Base-by-base conservation (phyloP, 331 rosid genomes). In the Ulmus americana region DNA sequence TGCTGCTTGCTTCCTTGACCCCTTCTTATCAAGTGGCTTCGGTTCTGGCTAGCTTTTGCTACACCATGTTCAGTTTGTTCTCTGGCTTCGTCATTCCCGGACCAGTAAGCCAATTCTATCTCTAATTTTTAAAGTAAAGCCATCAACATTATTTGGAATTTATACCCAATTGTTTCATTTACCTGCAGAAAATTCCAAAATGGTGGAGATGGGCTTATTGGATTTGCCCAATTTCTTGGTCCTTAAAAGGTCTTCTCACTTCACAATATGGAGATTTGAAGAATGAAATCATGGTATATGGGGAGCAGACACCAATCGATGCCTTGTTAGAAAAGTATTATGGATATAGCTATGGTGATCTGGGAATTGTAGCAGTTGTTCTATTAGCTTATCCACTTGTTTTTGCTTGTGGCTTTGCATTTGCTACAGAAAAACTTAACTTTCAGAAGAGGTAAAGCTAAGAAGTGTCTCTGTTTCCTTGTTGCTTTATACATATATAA, bases 1-100 rank as follows among this genome's bases (percentile, higher is more conserved):
- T 83, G 84, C 62, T 86, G 81, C 6, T 77, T 57, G 82, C 76
- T 49, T 75, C 88, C 35, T 45, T 83, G 59, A 76, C 88, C 44
- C 86, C 88, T 1, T 59, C 53, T 39, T 65, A 46, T 48, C 79
- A 76, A 67, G 42, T 83, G 61, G 82, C 92, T 64, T 70, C 68
- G 35, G 78, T 86, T 56, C 55, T 64, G 14, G 71, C 80, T 66
- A 11, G 77, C 15, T 81, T 83, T 71, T 79, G 66, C 63, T 42
- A 78, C 58, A 63, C 64, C 66, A 55, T 81, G 60, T 70, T 84
- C 73, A 79, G 70, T 70, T 70, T 83, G 70, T 86, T 83, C 72
- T 70, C 89, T 0, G 86, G 94, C 45, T 86, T 71, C 68, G 53
- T 77, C 55, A 48, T 83, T 58, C 86, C 88, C 5, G 74, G 70